phyloP scores from a whole-genome alignment of 208 protist genomes.

The Leishmania guyanensis region DNA sequence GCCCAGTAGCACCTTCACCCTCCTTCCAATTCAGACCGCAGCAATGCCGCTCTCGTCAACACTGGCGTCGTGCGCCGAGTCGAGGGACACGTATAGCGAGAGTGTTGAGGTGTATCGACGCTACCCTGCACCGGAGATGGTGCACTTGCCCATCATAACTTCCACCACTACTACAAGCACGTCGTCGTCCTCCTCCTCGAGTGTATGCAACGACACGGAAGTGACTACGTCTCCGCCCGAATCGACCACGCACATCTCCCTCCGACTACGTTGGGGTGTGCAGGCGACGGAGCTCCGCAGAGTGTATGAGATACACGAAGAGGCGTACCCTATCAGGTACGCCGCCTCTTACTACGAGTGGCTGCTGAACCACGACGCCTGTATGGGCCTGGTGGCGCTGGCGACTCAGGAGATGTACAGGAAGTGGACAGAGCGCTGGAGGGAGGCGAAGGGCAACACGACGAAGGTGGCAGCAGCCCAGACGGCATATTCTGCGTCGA shows the following conservation, averaged over 20 bases:
- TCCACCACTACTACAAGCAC: neutral
- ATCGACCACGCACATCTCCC: neutral
- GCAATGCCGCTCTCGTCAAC: neutral
- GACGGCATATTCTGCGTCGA: neutral
- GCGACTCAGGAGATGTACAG: constrained; percentile 30
- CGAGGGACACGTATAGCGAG: neutral
- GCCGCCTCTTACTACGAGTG: constrained; percentile 53
- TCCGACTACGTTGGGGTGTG: constrained; percentile 76
- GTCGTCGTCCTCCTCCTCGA: neutral
- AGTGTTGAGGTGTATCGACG: constrained; percentile 11
- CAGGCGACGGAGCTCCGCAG: constrained; percentile 37
- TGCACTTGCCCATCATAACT: constrained; percentile 6
- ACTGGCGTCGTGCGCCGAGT: neutral
- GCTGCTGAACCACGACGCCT: constrained; percentile 42
- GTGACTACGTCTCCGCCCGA: neutral
- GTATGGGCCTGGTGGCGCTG: constrained; percentile 50
- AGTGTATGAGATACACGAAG: constrained; percentile 58
- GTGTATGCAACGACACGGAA: neutral
- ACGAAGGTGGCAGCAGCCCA: neutral
- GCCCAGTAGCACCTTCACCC: neutral
- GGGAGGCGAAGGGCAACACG: neutral
- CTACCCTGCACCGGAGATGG: constrained; percentile 22
- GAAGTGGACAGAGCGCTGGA: neutral
- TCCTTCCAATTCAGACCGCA: neutral
- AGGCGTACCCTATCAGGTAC: constrained; percentile 66